Conservation (phyloP, 164 flowering plant species). For the Magnolia changhungtana region DNA sequence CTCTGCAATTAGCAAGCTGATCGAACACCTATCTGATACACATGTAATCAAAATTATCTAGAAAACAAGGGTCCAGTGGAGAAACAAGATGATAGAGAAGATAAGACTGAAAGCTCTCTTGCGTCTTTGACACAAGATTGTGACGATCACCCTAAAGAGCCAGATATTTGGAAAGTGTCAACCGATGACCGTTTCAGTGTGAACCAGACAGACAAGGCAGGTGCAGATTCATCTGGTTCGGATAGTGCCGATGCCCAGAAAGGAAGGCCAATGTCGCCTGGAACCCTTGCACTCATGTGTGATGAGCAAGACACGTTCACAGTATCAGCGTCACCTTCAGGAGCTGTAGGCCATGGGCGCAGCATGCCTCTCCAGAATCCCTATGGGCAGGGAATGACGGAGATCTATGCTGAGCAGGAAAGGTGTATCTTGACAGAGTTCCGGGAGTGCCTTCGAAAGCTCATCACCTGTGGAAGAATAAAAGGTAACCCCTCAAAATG, state of each 20-base stretch:
- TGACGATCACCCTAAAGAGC: conserved; percentile 36
- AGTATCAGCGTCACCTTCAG: conserved; percentile 57
- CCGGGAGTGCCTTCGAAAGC: conserved; percentile 68
- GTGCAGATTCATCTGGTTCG: conserved; percentile 42
- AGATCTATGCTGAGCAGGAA: conserved; percentile 77
- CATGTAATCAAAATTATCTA: conserved; percentile 20
- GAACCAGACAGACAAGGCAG: conserved; percentile 43
- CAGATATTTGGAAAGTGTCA: conserved; percentile 33
- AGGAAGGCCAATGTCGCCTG: conserved; percentile 85
- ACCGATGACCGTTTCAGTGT: conserved; percentile 41
- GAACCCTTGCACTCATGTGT: conserved; percentile 90
- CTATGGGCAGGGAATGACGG: conserved; percentile 48
- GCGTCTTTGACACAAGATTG: conserved; percentile 44
- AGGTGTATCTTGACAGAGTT: conserved; percentile 60
- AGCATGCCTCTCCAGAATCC: conserved; percentile 38
- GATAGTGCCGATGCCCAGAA: conserved; percentile 59
- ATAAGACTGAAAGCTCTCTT: conserved; percentile 36
- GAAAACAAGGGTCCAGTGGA: conserved; percentile 36
- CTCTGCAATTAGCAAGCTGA: background rate
- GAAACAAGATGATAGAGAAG: conserved; percentile 31
- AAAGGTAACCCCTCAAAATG: conserved; percentile 48
- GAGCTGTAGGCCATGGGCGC: conserved; percentile 28
- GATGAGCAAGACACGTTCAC: conserved; percentile 87
- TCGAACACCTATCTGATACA: background rate
- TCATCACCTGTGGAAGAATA: conserved; percentile 69